A percentile compares a stretch with the other conserved stretches of the same genome.
phyloP scores from a whole-genome alignment of 108 stramenopile genomes.

The Ochromonas danica region DNA sequence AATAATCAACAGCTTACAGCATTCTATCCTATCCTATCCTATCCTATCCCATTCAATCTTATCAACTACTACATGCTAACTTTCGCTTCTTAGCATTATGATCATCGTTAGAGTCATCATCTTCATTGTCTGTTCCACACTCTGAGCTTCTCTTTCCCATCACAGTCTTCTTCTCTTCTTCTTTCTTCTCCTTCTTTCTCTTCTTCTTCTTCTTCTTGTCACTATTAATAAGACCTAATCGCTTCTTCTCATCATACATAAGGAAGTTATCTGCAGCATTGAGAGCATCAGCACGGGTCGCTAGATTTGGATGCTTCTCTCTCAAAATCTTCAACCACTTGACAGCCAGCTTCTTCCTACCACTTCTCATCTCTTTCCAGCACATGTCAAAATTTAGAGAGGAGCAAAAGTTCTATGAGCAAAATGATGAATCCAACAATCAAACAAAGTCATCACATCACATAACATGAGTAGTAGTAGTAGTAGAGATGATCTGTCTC shows the following conservation, averaged over 20 bases:
- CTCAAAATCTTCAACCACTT: conserved; percentile 76
- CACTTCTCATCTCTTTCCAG: conserved; percentile 83
- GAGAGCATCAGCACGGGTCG: conserved; percentile 64
- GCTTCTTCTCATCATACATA: conserved; percentile 70
- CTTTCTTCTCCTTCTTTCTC: background rate
- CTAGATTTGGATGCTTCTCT: conserved; percentile 71
- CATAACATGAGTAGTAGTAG: background rate
- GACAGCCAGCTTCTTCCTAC: conserved; percentile 87
- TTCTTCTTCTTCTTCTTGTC: conserved; percentile 47
- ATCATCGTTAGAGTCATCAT: background rate
- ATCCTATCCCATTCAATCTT: no score
- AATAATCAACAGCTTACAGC: no score
- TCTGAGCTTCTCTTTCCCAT: background rate
- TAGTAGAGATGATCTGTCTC: no score
- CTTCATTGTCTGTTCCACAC: background rate
- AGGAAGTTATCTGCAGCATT: conserved; percentile 76
- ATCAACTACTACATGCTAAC: no score
- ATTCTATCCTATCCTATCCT: no score
- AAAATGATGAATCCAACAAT: background rate
- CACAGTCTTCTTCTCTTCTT: background rate
- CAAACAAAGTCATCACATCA: background rate
- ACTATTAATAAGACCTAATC: no score
- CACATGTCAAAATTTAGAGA: conserved; percentile 83
- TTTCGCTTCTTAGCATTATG: background rate
- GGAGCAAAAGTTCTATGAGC: conserved; percentile 89